These are phyloP conservation scores for Pseudohalonectria lignicola DNA, from an alignment of 2,329 filamentous ascomycete species.

Conservation along the genomic window DNA sequence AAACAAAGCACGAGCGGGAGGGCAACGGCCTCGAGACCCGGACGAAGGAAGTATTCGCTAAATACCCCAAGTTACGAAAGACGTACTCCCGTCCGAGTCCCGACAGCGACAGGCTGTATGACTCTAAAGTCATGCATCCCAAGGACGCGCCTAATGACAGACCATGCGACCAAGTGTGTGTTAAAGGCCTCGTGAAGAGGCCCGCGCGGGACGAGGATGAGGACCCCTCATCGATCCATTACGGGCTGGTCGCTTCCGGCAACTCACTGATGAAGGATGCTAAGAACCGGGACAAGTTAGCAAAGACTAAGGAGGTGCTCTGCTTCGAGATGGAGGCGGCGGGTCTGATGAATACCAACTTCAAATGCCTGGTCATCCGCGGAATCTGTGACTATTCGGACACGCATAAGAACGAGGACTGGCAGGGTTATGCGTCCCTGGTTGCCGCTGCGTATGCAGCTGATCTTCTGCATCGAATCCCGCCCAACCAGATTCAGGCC, in stretches of 20 bases:
- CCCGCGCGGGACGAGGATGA: not conserved
- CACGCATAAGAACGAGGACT: constrained; percentile 13
- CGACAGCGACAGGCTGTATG: not conserved
- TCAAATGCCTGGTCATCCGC: constrained; percentile 17
- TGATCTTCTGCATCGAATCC: constrained; percentile 1
- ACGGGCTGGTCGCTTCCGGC: constrained; percentile 1
- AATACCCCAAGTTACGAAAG: not conserved
- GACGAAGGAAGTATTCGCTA: not conserved
- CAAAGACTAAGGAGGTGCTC: constrained; percentile 9
- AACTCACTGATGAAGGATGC: constrained; percentile 13
- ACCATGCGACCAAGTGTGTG: not conserved
- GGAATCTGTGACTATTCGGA: constrained; percentile 21
- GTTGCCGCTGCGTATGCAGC: constrained; percentile 13
- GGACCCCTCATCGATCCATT: not conserved
- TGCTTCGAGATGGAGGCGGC: constrained; percentile 22
- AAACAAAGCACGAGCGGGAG: not conserved
- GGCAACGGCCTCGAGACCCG: not conserved
- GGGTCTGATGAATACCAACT: constrained; percentile 15
- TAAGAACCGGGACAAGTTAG: constrained; percentile 12
- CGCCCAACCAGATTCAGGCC: not conserved
- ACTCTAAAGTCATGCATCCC: not conserved
- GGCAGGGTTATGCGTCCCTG: constrained; percentile 14
- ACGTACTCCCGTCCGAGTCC: not conserved
- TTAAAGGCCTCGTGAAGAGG: not conserved
- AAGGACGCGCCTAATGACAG: not conserved